A percentile compares a stretch with the other conserved stretches of the same genome.
phyloP scores from a whole-genome alignment of 768 basidiomycete species.

The Calocera cornea region DNA sequence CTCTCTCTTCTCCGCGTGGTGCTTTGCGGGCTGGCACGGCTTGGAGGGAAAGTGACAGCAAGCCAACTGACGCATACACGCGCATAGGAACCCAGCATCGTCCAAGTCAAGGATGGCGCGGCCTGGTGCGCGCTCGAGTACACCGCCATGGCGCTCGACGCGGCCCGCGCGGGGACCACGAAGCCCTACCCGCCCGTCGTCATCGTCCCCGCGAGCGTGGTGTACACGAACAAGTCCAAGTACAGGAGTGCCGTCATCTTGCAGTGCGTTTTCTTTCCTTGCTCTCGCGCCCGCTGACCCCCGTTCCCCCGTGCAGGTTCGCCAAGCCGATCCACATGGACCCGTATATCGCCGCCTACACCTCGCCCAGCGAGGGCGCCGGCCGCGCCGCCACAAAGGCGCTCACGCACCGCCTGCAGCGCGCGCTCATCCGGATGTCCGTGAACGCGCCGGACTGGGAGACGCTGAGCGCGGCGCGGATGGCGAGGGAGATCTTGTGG shows the following conservation, averaged over 20 bases:
- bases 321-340: slow-evolving; percentile 68
- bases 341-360: slow-evolving; percentile 61
- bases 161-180: slow-evolving; percentile 28
- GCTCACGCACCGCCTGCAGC: slow-evolving; percentile 62
- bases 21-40: too few species aligned
- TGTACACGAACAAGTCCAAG: slow-evolving; percentile 91
- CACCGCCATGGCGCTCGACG: slow-evolving; percentile 55
- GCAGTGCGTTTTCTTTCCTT: slow-evolving; percentile 16
- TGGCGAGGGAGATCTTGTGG: slow-evolving; percentile 92
- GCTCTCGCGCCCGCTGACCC: background rate
- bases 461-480: slow-evolving; percentile 74
- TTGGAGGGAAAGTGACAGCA: too few species aligned
- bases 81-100: slow-evolving; percentile 58
- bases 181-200: slow-evolving; percentile 35
- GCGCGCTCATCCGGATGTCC: slow-evolving; percentile 55
- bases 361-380: slow-evolving; percentile 51
- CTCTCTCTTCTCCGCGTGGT: too few species aligned
- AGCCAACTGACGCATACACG: background rate
- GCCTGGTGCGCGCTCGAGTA: slow-evolving; percentile 94
- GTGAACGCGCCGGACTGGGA: slow-evolving; percentile 96
- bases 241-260: slow-evolving; percentile 75
- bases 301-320: slow-evolving; percentile 41
- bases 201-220: slow-evolving; percentile 75
- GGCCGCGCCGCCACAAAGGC: slow-evolving; percentile 72
- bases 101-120: slow-evolving; percentile 78